phyloP scores from a whole-genome alignment of 768 basidiomycete genomes.

The Leccinellum albellum region DNA sequence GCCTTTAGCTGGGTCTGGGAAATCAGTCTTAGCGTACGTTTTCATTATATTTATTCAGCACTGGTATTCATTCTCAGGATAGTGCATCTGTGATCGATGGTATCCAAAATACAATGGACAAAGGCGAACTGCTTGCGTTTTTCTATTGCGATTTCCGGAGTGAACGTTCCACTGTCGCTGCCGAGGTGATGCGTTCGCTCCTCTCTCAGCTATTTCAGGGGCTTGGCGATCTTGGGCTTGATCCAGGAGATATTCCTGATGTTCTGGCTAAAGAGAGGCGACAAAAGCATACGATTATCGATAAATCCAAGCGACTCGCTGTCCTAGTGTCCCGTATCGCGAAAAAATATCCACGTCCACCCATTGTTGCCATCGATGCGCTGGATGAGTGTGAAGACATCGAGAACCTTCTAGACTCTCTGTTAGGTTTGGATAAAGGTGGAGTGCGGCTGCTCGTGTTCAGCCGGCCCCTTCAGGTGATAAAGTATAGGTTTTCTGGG shows the following conservation, averaged over 20 bases:
- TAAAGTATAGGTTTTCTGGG: not conserved
- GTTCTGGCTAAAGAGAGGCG: not conserved
- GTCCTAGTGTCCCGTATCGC: not conserved
- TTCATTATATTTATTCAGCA: not conserved
- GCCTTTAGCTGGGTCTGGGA: not conserved
- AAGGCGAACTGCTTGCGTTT: not conserved
- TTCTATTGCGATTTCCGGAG: not conserved
- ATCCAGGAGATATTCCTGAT: not conserved
- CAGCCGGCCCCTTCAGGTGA: slow-evolving; percentile 2
- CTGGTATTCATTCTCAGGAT: not conserved
- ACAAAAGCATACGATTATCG: not conserved
- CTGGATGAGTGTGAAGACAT: slow-evolving; percentile 17
- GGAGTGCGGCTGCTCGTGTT: slow-evolving; percentile 6
- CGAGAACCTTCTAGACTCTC: not conserved
- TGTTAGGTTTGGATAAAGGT: not conserved
- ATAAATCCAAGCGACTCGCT: not conserved
- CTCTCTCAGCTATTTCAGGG: not conserved
- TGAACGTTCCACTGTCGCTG: not conserved
- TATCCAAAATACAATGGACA: not conserved
- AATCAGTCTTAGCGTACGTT: not conserved
- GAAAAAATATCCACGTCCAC: not conserved
- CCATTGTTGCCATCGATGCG: slow-evolving; percentile 9
- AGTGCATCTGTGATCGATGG: not conserved
- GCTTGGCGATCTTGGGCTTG: not conserved
- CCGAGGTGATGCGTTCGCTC: not conserved